Conservation (phyloP, 345 rosid genomes). For the Hirschfeldia incana region DNA sequence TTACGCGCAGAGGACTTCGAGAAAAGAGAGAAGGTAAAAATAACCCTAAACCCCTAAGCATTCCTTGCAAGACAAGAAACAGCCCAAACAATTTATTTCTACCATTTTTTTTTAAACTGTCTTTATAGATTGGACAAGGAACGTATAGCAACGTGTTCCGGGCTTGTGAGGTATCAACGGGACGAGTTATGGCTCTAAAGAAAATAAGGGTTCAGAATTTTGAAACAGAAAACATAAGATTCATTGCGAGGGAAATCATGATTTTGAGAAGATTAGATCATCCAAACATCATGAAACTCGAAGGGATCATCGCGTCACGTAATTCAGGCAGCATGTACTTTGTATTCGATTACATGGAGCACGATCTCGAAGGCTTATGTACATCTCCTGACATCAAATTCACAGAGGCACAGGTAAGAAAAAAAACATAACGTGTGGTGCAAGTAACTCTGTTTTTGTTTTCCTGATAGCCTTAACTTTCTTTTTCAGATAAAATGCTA, state of each 20-base stretch:
- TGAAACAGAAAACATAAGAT: constrained; percentile 72
- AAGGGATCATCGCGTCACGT: constrained; percentile 69
- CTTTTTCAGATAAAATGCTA: constrained; percentile 65
- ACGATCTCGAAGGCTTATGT: constrained; percentile 70
- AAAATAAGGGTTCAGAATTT: constrained; percentile 74
- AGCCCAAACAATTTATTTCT: constrained; percentile 1
- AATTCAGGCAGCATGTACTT: constrained; percentile 65
- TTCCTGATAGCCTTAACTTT: not conserved
- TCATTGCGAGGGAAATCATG: constrained; percentile 76
- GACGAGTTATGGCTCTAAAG: constrained; percentile 69
- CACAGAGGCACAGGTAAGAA: constrained; percentile 62
- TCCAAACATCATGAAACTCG: constrained; percentile 72
- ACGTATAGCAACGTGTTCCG: constrained; percentile 84
- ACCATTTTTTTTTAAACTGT: not conserved
- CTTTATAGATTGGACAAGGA: constrained; percentile 74
- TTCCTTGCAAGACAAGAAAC: constrained; percentile 26
- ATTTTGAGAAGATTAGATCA: constrained; percentile 80
- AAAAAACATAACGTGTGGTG: not conserved
- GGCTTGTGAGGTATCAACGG: constrained; percentile 71
- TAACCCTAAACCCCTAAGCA: not conserved
- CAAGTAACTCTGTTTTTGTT: constrained; percentile 15
- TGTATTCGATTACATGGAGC: constrained; percentile 84
- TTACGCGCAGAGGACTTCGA: constrained; percentile 64
- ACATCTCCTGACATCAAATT: constrained; percentile 60
- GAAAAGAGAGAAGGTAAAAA: constrained; percentile 72